phyloP scores from a whole-genome alignment of 208 protist genomes.

The Acanthamoeba healyi region DNA sequence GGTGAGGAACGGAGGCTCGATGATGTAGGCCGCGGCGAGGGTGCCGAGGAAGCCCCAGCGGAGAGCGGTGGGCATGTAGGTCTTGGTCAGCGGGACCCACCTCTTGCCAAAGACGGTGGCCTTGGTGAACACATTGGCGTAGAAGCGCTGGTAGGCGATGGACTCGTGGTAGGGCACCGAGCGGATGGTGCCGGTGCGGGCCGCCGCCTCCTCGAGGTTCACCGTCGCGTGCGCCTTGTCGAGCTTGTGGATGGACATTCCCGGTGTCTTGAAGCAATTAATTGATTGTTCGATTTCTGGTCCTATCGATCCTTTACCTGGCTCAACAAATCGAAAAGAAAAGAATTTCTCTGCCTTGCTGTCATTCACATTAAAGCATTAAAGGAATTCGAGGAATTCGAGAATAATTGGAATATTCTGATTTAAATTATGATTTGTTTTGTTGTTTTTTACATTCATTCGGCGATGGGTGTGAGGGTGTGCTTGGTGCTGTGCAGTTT shows the following conservation, averaged over 20 bases:
- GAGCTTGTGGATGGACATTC: slow-evolving; percentile 70
- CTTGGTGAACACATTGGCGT: slow-evolving; percentile 63
- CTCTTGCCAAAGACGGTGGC: slow-evolving; percentile 56
- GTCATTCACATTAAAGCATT: too few relatives aligned
- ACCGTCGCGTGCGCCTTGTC: slow-evolving; percentile 47
- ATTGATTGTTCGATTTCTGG: background rate
- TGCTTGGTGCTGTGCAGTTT: background rate
- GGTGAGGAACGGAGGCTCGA: slow-evolving; percentile 35
- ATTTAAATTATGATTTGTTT: background rate
- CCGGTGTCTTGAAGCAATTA: too few relatives aligned
- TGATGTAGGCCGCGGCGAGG: slow-evolving; percentile 18
- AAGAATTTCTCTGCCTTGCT: too few relatives aligned
- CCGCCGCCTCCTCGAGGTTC: slow-evolving; percentile 46
- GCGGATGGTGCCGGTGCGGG: slow-evolving; percentile 9
- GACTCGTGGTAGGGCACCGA: slow-evolving; percentile 21
- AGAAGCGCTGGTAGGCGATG: slow-evolving; percentile 67
- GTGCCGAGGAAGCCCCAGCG: slow-evolving; percentile 40
- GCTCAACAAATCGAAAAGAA: background rate
- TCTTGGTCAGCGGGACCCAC: background rate
- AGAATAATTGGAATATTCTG: background rate
- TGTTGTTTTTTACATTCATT: background rate
- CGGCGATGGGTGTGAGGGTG: background rate
- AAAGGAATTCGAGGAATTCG: too few relatives aligned
- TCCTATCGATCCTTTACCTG: too few relatives aligned
- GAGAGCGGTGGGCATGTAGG: background rate